phyloP scores from a whole-genome alignment of 2,329 filamentous ascomycete species.

The Colletotrichum tropicicola region DNA sequence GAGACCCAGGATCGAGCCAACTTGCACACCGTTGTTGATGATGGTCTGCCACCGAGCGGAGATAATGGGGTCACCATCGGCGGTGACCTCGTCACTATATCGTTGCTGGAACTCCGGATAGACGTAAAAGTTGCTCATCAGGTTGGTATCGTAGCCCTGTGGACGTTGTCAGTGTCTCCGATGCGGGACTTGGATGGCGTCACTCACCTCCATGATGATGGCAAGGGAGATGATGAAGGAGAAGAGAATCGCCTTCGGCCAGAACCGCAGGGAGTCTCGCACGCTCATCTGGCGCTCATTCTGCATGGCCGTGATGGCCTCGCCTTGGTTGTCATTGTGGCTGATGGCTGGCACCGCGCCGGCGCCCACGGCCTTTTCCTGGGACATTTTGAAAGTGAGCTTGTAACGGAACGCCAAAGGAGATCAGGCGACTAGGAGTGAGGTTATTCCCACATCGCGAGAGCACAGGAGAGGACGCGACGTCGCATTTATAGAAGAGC shows the following conservation, averaged over 20 bases:
- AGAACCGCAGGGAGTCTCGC: conserved; percentile 33
- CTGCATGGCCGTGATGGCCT: conserved; percentile 28
- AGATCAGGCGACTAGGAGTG: background rate
- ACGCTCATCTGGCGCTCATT: conserved; percentile 34
- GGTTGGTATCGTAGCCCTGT: conserved; percentile 47
- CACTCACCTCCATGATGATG: conserved; percentile 38
- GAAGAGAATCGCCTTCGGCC: conserved; percentile 33
- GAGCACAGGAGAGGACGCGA: background rate
- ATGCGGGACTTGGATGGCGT: background rate
- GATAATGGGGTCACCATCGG: conserved; percentile 52
- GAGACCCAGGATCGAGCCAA: conserved; percentile 59
- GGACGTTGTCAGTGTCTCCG: background rate
- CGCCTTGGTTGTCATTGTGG: conserved; percentile 12
- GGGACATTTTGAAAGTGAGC: conserved; percentile 10
- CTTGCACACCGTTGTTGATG: conserved; percentile 51
- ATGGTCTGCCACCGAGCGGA: conserved; percentile 60
- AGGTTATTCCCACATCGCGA: conserved; percentile 20
- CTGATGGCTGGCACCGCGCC: conserved; percentile 24
- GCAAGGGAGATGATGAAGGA: conserved; percentile 35
- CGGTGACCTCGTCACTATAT: conserved; percentile 48
- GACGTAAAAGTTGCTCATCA: conserved; percentile 47
- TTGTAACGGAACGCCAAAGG: background rate
- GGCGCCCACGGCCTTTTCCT: conserved; percentile 20
- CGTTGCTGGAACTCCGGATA: conserved; percentile 43
- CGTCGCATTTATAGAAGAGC: conserved; percentile 19